Conservation (phyloP, 2,329 filamentous ascomycete genomes). For the Talaromyces islandicus region DNA sequence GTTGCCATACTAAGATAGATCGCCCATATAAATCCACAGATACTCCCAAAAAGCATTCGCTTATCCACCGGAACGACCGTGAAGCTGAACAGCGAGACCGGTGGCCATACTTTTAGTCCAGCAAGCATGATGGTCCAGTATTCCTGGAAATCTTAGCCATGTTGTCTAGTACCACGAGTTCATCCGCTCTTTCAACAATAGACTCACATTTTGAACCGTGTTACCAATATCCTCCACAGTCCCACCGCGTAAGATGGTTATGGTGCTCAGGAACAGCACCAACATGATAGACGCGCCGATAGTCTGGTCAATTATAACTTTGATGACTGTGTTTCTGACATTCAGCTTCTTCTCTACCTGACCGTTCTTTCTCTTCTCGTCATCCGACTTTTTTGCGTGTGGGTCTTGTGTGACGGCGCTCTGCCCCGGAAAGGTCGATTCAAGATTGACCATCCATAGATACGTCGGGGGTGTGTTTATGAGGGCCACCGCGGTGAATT, state of each 20-base stretch:
- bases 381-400: constrained; percentile 2
- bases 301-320: constrained; percentile 55
- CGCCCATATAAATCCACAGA: constrained; percentile 34
- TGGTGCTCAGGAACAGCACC: constrained; percentile 49
- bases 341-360: constrained; percentile 17
- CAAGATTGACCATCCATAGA: constrained; percentile 53
- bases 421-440: constrained; percentile 37
- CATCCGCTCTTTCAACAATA: background rate
- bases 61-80: constrained; percentile 30
- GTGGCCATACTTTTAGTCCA: constrained; percentile 35
- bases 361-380: constrained; percentile 9
- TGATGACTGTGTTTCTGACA: constrained; percentile 38
- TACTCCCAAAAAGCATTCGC: constrained; percentile 27
- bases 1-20: constrained; percentile 33
- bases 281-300: constrained; percentile 53
- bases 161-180: background rate
- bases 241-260: constrained; percentile 43
- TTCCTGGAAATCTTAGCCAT: constrained; percentile 19
- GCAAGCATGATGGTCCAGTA: constrained; percentile 31
- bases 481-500: constrained; percentile 50
- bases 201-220: constrained; percentile 28
- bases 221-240: constrained; percentile 23
- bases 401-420: background rate
- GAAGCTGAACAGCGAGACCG: constrained; percentile 35
- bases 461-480: constrained; percentile 54